These are phyloP conservation scores for Leptographium galeiforme DNA, from an alignment of 2,329 filamentous ascomycete species.

Conservation along the genomic window DNA sequence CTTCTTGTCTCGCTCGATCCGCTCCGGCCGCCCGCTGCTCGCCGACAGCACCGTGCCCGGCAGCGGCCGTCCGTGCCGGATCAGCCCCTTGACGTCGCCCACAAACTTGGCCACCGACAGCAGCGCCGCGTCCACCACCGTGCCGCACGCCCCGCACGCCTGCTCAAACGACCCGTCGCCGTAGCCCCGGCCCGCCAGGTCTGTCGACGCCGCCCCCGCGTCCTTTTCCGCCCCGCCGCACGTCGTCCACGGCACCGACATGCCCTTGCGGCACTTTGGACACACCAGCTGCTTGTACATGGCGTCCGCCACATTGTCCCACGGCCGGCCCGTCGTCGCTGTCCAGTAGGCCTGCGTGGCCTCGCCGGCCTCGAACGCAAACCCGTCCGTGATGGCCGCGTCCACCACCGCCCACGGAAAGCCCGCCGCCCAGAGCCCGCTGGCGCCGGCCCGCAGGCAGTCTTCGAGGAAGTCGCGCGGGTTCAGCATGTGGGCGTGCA, in stretches of 20 bases:
- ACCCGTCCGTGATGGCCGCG: slow-evolving; percentile 41
- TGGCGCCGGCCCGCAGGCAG: slow-evolving; percentile 43
- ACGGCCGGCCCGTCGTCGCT: slow-evolving; percentile 32
- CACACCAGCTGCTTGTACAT: slow-evolving; percentile 37
- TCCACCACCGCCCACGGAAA: slow-evolving; percentile 54
- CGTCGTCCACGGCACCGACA: slow-evolving; percentile 48
- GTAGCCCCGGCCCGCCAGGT: slow-evolving; percentile 29
- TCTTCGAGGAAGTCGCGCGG: slow-evolving; percentile 64
- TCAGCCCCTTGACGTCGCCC: slow-evolving; percentile 36
- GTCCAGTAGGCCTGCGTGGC: slow-evolving; percentile 34
- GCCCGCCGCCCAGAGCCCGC: slow-evolving; percentile 44
- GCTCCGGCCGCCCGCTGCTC: slow-evolving; percentile 34
- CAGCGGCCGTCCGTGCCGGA: slow-evolving; percentile 38
- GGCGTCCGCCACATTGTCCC: slow-evolving; percentile 45
- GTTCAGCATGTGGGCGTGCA: slow-evolving; percentile 69
- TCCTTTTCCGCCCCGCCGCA: slow-evolving; percentile 21
- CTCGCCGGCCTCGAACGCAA: slow-evolving; percentile 38
- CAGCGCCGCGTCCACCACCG: slow-evolving; percentile 38
- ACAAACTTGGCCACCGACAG: slow-evolving; percentile 51
- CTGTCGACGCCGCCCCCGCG: neutral
- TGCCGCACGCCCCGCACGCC: slow-evolving; percentile 37
- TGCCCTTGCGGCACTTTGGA: slow-evolving; percentile 31
- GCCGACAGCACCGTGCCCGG: slow-evolving; percentile 53
- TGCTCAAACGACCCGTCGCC: slow-evolving; percentile 41
- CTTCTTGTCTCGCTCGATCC: slow-evolving; percentile 8